These are phyloP conservation scores for Exophiala spinifera DNA, from an alignment of 2,329 filamentous ascomycete genomes.

Conservation along the genomic window DNA sequence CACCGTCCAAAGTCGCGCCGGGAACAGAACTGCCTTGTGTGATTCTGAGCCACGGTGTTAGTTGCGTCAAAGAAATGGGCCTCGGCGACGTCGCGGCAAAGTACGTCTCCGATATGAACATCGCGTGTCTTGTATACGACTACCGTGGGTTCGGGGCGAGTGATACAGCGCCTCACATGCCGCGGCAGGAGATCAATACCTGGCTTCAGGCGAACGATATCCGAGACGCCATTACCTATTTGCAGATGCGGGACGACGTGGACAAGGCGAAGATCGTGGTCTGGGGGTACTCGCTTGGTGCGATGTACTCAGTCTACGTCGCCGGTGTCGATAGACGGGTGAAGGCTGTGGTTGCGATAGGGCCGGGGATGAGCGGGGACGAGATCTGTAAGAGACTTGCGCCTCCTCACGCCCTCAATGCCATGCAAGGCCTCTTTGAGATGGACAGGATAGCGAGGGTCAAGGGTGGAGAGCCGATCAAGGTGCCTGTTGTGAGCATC, in stretches of 20 bases:
- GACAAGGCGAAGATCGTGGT: constrained; percentile 32
- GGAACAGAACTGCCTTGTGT: constrained; percentile 21
- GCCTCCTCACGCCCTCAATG: constrained; percentile 31
- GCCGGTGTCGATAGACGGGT: constrained; percentile 41
- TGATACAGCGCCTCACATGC: constrained; percentile 33
- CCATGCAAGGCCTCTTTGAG: constrained; percentile 29
- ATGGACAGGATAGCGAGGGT: constrained; percentile 31
- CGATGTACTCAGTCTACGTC: constrained; percentile 38
- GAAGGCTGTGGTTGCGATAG: constrained; percentile 39
- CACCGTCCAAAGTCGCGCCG: not conserved
- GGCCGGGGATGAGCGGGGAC: constrained; percentile 34
- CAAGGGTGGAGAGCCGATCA: constrained; percentile 31
- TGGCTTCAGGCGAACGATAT: constrained; percentile 35
- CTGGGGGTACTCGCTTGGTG: constrained; percentile 40
- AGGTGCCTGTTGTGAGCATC: constrained; percentile 33
- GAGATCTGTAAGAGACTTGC: constrained; percentile 34
- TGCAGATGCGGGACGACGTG: constrained; percentile 29
- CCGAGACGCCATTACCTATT: constrained; percentile 38
- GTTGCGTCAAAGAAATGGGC: constrained; percentile 26
- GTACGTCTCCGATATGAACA: constrained; percentile 16
- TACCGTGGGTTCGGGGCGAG: constrained; percentile 33
- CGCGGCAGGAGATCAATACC: constrained; percentile 36
- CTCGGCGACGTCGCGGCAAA: constrained; percentile 17
- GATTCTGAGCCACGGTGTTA: constrained; percentile 24
- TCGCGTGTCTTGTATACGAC: constrained; percentile 34